Evolutionary conservation across 805 yeast genomes (phyloP).

Genomic region (Phaffomyces antillensis): DNA sequence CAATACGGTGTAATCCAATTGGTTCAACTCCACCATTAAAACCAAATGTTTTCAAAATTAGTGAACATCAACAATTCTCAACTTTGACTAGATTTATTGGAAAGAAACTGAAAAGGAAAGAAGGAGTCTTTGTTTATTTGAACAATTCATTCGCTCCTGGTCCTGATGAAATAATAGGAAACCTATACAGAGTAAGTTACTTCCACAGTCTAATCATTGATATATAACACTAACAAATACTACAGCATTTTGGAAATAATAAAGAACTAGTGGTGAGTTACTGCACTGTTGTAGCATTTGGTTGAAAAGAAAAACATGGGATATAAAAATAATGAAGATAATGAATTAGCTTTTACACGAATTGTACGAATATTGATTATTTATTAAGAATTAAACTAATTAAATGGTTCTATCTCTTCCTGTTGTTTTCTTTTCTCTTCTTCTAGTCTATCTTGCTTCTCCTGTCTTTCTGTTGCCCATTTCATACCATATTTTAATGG

Average conservation of each 20-base stretch:
- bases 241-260: conserved; percentile 27
- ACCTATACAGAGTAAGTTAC: conserved; percentile 20
- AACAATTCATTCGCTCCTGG: conserved; percentile 40
- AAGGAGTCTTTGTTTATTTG: conserved; percentile 33
- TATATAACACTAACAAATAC: background rate
- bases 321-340: background rate
- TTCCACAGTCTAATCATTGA: no score
- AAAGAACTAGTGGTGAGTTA: conserved; percentile 38
- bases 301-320: conserved; percentile 18
- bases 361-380: no score
- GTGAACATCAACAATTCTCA: conserved; percentile 38
- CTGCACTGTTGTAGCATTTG: conserved; percentile 41
- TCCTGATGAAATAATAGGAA: conserved; percentile 36
- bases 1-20: conserved; percentile 51
- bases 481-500: conserved; percentile 27
- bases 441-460: background rate
- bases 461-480: conserved; percentile 21
- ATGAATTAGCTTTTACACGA: no score
- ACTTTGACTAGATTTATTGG: conserved; percentile 39
- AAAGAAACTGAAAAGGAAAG: conserved; percentile 28
- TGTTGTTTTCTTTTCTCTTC: background rate
- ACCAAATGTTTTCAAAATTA: conserved; percentile 45
- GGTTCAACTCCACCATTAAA: conserved; percentile 47
- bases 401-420: background rate
- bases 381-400: no score